Conservation (phyloP, 2,329 filamentous ascomycete genomes). For the Fusarium proliferatum region DNA sequence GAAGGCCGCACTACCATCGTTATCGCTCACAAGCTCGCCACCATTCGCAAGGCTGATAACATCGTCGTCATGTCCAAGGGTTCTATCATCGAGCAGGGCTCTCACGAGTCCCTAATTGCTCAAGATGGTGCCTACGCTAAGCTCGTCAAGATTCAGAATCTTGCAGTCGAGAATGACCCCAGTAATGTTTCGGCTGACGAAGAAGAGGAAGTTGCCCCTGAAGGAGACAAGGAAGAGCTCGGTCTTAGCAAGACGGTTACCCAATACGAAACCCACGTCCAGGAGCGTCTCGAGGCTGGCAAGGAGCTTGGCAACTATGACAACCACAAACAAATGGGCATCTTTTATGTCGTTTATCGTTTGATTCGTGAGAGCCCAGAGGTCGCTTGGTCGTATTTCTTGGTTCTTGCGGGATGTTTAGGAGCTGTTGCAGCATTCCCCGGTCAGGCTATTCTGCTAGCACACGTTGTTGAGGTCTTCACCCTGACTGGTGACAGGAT, state of each 20-base stretch:
- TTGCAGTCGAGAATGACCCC: conserved; percentile 44
- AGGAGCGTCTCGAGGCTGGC: conserved; percentile 47
- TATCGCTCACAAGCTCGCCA: conserved; percentile 68
- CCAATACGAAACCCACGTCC: conserved; percentile 46
- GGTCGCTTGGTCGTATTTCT: conserved; percentile 50
- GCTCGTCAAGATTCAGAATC: conserved; percentile 58
- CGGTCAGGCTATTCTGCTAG: conserved; percentile 57
- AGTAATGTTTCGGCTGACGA: conserved; percentile 40
- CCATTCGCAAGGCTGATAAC: conserved; percentile 48
- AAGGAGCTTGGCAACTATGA: conserved; percentile 54
- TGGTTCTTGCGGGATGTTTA: conserved; percentile 47
- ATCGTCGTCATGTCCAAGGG: conserved; percentile 47
- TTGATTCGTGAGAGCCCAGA: conserved; percentile 54
- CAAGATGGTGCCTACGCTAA: conserved; percentile 61
- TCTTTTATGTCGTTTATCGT: conserved; percentile 47
- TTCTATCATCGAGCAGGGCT: conserved; percentile 44
- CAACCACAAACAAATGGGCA: conserved; percentile 46
- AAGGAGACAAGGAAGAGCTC: conserved; percentile 30
- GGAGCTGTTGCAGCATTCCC: conserved; percentile 53
- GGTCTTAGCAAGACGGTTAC: conserved; percentile 47
- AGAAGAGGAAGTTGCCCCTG: conserved; percentile 38
- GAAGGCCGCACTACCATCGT: conserved; percentile 69
- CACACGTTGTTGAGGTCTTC: conserved; percentile 56
- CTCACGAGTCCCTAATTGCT: conserved; percentile 63
- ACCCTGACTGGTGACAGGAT: conserved; percentile 48